Conservation (phyloP, 805 yeast species). For the Candida maesae region DNA sequence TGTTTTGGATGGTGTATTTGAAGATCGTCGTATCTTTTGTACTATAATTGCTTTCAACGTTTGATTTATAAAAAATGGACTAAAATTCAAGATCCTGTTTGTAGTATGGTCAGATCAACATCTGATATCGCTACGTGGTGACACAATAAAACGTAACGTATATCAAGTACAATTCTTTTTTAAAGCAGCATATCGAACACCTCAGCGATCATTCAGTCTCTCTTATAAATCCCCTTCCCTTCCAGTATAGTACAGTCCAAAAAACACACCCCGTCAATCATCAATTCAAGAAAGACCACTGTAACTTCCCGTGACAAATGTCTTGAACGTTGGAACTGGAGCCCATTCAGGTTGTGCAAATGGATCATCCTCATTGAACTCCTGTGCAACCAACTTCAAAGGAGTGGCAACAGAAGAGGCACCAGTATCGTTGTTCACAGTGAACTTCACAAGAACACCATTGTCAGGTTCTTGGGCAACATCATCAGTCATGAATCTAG, state of each 20-base stretch:
- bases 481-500: conserved; percentile 78
- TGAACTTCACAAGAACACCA: conserved; percentile 70
- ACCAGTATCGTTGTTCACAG: conserved; percentile 40
- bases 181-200: no score
- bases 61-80: no score
- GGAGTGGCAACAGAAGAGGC: conserved; percentile 41
- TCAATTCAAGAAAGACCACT: conserved; percentile 29
- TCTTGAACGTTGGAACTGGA: conserved; percentile 30
- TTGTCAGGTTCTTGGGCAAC: conserved; percentile 65
- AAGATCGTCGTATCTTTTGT: neutral
- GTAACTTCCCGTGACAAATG: conserved; percentile 37
- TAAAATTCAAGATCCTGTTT: no score
- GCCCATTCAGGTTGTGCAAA: conserved; percentile 36
- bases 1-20: neutral
- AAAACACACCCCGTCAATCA: no score
- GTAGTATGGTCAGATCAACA: no score
- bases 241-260: no score
- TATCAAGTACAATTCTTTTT: no score
- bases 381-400: conserved; percentile 36
- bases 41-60: neutral
- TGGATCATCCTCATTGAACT: conserved; percentile 35
- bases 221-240: no score
- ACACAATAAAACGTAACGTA: no score
- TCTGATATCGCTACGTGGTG: no score
- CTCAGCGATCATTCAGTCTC: no score